These are phyloP conservation scores for Mycena maculata DNA, from an alignment of 768 basidiomycete species.

Conservation along the genomic window DNA sequence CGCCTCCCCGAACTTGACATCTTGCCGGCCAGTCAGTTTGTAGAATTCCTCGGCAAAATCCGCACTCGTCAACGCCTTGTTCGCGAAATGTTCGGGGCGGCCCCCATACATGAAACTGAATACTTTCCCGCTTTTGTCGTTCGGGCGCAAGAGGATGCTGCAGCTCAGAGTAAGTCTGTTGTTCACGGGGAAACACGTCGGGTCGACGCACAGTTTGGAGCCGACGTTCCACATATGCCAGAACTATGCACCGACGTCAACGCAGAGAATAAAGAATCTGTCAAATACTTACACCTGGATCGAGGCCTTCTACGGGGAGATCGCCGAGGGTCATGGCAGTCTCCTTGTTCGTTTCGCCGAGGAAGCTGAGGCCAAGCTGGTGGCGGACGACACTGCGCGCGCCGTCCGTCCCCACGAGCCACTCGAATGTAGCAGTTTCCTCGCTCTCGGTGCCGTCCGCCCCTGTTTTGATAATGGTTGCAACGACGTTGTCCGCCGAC, in stretches of 20 bases:
- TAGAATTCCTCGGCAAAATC: slow-evolving; percentile 2
- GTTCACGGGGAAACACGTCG: background rate
- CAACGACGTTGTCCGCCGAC: slow-evolving; percentile 48
- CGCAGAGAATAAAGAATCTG: background rate
- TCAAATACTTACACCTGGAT: slow-evolving; percentile 5
- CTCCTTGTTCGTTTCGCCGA: slow-evolving; percentile 52
- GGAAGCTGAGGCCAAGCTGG: slow-evolving; percentile 51
- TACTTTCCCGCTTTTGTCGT: background rate
- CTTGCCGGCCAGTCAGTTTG: background rate
- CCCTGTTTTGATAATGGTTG: slow-evolving; percentile 46
- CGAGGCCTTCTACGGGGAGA: slow-evolving; percentile 29
- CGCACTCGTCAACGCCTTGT: background rate
- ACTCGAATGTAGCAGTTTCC: slow-evolving; percentile 48
- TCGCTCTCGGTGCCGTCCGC: slow-evolving; percentile 32
- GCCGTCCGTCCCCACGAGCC: slow-evolving; percentile 59
- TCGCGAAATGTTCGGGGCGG: too few relatives aligned
- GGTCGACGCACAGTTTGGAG: background rate
- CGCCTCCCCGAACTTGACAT: slow-evolving; percentile 7
- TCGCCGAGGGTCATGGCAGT: slow-evolving; percentile 53
- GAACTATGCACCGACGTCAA: background rate
- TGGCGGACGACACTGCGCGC: slow-evolving; percentile 58
- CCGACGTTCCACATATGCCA: slow-evolving; percentile 7
- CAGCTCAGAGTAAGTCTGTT: background rate
- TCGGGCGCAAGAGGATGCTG: background rate
- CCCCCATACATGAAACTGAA: background rate